phyloP scores from a whole-genome alignment of 192 early-diverging fungal genomes.

The Coemansia sp. region DNA sequence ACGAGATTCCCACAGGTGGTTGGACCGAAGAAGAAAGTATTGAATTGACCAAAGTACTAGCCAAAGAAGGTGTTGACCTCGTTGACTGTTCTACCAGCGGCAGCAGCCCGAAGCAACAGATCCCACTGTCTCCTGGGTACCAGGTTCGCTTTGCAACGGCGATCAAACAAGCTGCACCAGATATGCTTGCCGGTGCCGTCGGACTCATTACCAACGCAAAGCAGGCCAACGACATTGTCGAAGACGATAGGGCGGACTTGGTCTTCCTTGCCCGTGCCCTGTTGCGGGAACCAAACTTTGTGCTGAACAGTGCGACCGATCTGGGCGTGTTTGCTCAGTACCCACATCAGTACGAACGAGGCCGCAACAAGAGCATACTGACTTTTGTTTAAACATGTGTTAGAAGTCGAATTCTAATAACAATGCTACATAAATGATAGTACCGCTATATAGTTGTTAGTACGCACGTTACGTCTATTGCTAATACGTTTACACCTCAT shows the following conservation, averaged over 20 bases:
- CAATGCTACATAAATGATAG: not conserved
- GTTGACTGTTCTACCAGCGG: constrained; percentile 83
- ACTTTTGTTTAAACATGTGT: constrained; percentile 16
- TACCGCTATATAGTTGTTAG: not conserved
- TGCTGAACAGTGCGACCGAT: constrained; percentile 62
- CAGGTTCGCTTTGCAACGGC: constrained; percentile 72
- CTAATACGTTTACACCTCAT: not conserved
- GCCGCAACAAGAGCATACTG: constrained; percentile 31
- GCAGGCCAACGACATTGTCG: constrained; percentile 71
- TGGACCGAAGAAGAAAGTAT: constrained; percentile 79
- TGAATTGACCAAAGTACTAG: constrained; percentile 58
- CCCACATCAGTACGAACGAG: constrained; percentile 66
- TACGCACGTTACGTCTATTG: not conserved
- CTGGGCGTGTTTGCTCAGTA: constrained; percentile 64
- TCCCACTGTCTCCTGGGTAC: constrained; percentile 55
- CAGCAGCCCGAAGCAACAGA: constrained; percentile 57
- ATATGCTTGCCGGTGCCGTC: constrained; percentile 64
- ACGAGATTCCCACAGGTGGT: constrained; percentile 35
- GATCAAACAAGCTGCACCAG: constrained; percentile 60
- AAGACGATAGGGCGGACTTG: constrained; percentile 66
- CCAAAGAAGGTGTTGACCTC: constrained; percentile 77
- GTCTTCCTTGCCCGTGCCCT: constrained; percentile 71
- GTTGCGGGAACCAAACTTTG: constrained; percentile 72
- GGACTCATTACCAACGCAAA: constrained; percentile 65
- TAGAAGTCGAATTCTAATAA: not conserved